Base-by-base conservation (phyloP, 2,329 filamentous ascomycete species). In the Aspergillus sp. region DNA sequence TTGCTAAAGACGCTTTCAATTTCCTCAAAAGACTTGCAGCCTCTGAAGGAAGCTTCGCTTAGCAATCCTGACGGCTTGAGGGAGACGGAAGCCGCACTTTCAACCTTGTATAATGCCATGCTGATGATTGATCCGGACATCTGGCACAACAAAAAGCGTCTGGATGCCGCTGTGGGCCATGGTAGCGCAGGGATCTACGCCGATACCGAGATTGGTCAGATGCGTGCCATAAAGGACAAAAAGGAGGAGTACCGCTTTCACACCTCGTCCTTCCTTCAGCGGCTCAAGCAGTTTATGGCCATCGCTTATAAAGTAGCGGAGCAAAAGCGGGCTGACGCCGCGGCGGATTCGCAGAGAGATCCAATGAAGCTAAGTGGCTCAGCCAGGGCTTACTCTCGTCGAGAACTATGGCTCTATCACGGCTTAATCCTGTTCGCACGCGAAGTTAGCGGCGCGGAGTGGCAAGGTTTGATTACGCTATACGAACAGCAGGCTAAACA, bases 201-300 rank as follows among this genome's bases (percentile, higher is more conserved):
- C 55, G 91, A 92, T 71, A 92, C 90, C 64, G 92, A 88, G 64
- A 79, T 89, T 54, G 84, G 91, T 38, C 90, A 92, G 68, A 98
- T 99, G 94, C 89, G 91, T 58, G 93, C 96, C 46, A 87, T 99
- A 28, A 91, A 93, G 69, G 93, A 98, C 76, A 97, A 97, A 84
- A 95, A 93, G 76, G 91, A 96, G 65, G 89, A 92, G 73, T 99
- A 97, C 72, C 83, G 89, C 60, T 83, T 87, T 15, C 91, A 96
- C 74, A 92, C 89, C 67, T 81, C 84, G 23, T 79, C 86, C 57
- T 97, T 98, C 74, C 85, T 97, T 71, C 87, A 89, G 64, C 87
- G 93, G 51, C 82, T 97, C 15, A 88, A 91, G 65, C 89, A 91
- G 56, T 94, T 93, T 74, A 90, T 98, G 85, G 87, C 89, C 22